These are phyloP conservation scores for Lumnitzera racemosa DNA, from an alignment of 345 rosid genomes.

Conservation along the genomic window DNA sequence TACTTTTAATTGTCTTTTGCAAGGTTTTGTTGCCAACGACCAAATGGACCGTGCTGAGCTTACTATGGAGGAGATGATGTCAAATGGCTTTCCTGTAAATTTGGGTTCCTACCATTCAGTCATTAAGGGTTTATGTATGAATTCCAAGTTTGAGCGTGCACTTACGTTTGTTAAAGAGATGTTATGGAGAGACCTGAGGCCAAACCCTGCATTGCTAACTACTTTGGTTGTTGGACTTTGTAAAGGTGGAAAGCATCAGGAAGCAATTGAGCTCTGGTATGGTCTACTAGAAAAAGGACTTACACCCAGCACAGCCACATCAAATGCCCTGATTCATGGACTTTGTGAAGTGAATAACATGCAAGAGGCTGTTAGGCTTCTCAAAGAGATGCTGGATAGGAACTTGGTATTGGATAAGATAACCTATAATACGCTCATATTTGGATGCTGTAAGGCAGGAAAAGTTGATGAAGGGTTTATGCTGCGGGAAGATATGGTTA, in stretches of 20 bases:
- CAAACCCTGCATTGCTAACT: conserved; percentile 57
- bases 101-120: conserved; percentile 54
- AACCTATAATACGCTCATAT: conserved; percentile 58
- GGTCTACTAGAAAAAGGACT: conserved; percentile 37
- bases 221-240: conserved; percentile 51
- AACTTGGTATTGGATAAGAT: conserved; percentile 41
- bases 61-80: conserved; percentile 54
- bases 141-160: conserved; percentile 47
- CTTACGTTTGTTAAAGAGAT: conserved; percentile 39
- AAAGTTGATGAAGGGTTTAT: conserved; percentile 48
- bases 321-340: conserved; percentile 75
- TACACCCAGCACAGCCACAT: conserved; percentile 37
- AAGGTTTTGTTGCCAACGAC: conserved; percentile 45
- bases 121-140: conserved; percentile 40
- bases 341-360: conserved; percentile 53
- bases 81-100: conserved; percentile 35
- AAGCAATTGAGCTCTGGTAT: conserved; percentile 60
- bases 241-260: conserved; percentile 42
- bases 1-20: conserved; percentile 63
- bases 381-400: conserved; percentile 43
- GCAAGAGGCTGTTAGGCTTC: conserved; percentile 44
- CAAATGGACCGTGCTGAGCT: conserved; percentile 44
- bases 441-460: conserved; percentile 42
- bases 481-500: conserved; percentile 58
- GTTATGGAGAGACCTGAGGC: conserved; percentile 57